These are phyloP conservation scores for Russula earlei DNA, from an alignment of 768 basidiomycete species.

Conservation along the genomic window DNA sequence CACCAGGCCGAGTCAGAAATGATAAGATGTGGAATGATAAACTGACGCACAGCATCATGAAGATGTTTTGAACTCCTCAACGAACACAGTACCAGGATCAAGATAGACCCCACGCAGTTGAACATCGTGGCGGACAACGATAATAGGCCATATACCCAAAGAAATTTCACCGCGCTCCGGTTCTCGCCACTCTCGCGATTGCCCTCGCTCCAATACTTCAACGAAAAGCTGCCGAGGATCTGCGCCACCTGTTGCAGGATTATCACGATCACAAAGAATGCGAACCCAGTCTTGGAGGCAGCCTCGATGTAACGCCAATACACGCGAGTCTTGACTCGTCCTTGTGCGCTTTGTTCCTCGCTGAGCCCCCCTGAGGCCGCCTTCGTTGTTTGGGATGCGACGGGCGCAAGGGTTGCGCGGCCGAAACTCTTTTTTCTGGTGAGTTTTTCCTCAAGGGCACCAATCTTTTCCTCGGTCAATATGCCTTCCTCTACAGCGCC, in stretches of 20 bases:
- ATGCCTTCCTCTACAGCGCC: slow-evolving; percentile 13
- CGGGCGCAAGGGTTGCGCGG: slow-evolving; percentile 42
- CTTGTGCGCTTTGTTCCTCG: slow-evolving; percentile 71
- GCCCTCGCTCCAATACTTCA: slow-evolving; percentile 78
- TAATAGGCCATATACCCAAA: slow-evolving; percentile 59
- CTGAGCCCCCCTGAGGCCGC: slow-evolving; percentile 38
- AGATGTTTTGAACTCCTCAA: slow-evolving; percentile 63
- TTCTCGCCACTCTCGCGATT: slow-evolving; percentile 55
- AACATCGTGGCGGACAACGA: slow-evolving; percentile 49
- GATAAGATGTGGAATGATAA: not conserved
- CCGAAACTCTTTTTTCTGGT: slow-evolving; percentile 47
- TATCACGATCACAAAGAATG: slow-evolving; percentile 43
- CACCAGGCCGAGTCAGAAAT: not conserved
- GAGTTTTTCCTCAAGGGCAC: slow-evolving; percentile 38
- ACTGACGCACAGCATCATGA: slow-evolving; percentile 57
- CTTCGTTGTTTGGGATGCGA: slow-evolving; percentile 30
- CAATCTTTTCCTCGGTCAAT: slow-evolving; percentile 12
- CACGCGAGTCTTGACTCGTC: slow-evolving; percentile 67
- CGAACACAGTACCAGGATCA: slow-evolving; percentile 73
- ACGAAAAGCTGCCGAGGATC: slow-evolving; percentile 51
- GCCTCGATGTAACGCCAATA: slow-evolving; percentile 74
- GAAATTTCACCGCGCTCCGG: slow-evolving; percentile 44
- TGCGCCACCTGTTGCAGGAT: slow-evolving; percentile 47
- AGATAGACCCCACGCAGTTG: slow-evolving; percentile 45
- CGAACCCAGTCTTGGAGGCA: slow-evolving; percentile 65